Conservation (phyloP, 2,329 filamentous ascomycete species). For the Colletotrichum paranaense region DNA sequence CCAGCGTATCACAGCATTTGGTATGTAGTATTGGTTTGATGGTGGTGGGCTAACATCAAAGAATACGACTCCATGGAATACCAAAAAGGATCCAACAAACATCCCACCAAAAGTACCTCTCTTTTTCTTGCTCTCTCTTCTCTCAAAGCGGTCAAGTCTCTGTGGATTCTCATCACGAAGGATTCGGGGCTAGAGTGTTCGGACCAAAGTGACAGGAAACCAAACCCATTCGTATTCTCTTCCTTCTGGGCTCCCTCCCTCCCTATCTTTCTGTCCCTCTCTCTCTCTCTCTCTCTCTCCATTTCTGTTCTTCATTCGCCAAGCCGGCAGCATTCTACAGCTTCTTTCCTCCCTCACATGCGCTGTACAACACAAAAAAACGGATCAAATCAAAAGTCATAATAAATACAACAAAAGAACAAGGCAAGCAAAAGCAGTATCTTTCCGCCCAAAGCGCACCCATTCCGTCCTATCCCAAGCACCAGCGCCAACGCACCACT, state of each 20-base stretch:
- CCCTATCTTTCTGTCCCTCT: neutral
- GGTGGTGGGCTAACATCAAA: neutral
- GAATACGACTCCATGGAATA: neutral
- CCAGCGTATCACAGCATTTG: neutral
- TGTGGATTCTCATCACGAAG: neutral
- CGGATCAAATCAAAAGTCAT: too few species aligned
- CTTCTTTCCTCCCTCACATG: too few species aligned
- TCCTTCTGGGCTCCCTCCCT: neutral
- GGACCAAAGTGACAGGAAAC: neutral
- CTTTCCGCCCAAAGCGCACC: neutral
- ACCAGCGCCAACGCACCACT: neutral
- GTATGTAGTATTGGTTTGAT: neutral
- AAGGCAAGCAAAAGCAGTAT: too few species aligned
- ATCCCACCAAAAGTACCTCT: neutral
- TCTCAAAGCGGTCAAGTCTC: slow-evolving; percentile 1
- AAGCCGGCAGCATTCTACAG: neutral
- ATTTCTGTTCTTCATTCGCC: neutral
- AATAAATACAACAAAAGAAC: too few species aligned
- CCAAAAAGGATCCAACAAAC: neutral
- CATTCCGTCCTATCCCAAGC: neutral
- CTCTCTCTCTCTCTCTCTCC: too few species aligned
- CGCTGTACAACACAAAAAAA: too few species aligned
- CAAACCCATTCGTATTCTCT: neutral
- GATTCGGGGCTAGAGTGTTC: too few species aligned
- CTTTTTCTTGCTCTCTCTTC: too few species aligned